Base-by-base conservation (phyloP, 176 grass and related monocot genomes). In the Poa pratensis region DNA sequence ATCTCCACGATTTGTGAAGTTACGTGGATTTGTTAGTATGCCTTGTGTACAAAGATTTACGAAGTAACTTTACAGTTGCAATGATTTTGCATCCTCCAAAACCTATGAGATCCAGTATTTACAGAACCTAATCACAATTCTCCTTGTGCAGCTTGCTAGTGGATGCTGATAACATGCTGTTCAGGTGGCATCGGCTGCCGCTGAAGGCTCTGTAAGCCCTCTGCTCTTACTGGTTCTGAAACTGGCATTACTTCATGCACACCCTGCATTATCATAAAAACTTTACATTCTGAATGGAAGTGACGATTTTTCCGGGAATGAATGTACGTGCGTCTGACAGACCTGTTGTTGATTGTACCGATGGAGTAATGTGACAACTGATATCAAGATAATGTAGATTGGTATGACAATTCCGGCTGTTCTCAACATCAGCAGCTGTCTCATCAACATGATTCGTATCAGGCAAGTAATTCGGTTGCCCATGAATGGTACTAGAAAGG, bases 351-450 rank as follows among this genome's bases (percentile, higher is more conserved):
- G 90, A 40, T 75, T 82, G 11, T 49, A 83, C 20, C 62, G 58
- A 49, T 82, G 76, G 59, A 88, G 76, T 67, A 90, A 83, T 55
- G 88, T 15, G 3, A 76, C 81, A 57, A 82, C 15, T 78, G 86
- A 71, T 78, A 87, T 60, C 82, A 90, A 42, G 63, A 88, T 92
- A 24, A 95, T 70, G 77, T 92, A 88, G 28, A 95, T 55, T 49
- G 93, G 90, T 83, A 95, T 34, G 68, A 90, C 57, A 68, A 95
- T 62, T 58, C 88, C 93, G 49, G 71, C 90, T 51, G 86, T 90
- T 87, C 90, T 95, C 70, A 95, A 52, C 66, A 92, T 73, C 32
- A 90, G 18, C 50, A 88, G 23, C 93, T 95, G 27, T 39, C 69
- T 58, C 20, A 34, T 12, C 27, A 88, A 73, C 3, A 51, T 22